phyloP scores from a whole-genome alignment of 352 stramenopile genomes.

The Phytopythium cucurbitacearum region DNA sequence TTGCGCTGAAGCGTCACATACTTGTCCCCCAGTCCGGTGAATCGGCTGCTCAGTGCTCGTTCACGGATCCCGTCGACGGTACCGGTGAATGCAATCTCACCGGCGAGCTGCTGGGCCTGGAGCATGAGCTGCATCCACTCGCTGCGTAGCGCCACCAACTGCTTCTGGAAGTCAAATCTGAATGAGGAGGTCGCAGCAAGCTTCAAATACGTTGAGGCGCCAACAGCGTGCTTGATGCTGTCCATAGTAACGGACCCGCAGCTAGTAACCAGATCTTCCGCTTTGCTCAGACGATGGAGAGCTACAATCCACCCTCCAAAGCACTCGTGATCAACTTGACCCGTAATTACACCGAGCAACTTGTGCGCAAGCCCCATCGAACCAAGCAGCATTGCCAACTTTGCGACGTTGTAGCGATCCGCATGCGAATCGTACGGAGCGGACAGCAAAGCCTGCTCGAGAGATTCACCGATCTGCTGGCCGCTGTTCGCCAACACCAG shows the following conservation, averaged over 20 bases:
- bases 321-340: conserved; percentile 26
- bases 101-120: conserved; percentile 37
- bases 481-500: background rate
- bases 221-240: conserved; percentile 19
- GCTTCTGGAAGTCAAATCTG: conserved; percentile 40
- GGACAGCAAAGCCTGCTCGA: conserved; percentile 17
- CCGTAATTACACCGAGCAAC: conserved; percentile 20
- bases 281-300: conserved; percentile 25
- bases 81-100: conserved; percentile 35
- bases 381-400: conserved; percentile 33
- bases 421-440: conserved; percentile 23
- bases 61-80: conserved; percentile 16
- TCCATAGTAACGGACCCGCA: conserved; percentile 20
- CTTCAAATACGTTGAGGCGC: conserved; percentile 26
- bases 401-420: conserved; percentile 43
- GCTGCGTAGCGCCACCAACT: conserved; percentile 28
- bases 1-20: conserved; percentile 19
- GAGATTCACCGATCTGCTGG: conserved; percentile 4
- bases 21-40: conserved; percentile 18
- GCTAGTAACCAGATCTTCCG: conserved; percentile 21
- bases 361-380: conserved; percentile 19
- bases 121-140: conserved; percentile 40
- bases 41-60: conserved; percentile 13
- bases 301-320: conserved; percentile 46
- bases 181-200: conserved; percentile 28